A percentile compares a stretch with the other conserved stretches of the same genome.
These are phyloP conservation scores for Monosporascus sp. DNA, from an alignment of 2,329 filamentous ascomycete genomes.

Conservation along the genomic window DNA sequence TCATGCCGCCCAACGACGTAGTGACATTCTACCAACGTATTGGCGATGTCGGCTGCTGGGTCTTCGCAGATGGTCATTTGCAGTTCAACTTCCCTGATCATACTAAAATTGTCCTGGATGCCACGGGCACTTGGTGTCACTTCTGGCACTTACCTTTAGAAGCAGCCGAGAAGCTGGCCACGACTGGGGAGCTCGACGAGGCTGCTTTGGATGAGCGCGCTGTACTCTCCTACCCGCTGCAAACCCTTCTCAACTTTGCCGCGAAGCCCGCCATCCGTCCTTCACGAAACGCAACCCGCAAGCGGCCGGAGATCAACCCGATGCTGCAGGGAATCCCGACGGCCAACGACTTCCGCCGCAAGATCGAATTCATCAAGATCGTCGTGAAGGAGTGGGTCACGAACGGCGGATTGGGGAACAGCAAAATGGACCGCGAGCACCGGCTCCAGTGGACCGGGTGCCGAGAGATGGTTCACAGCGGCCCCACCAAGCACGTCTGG, in stretches of 20 bases:
- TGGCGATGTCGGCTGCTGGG: slow-evolving; percentile 76
- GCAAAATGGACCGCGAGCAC: slow-evolving; percentile 49
- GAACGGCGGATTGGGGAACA: slow-evolving; percentile 66
- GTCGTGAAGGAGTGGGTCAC: slow-evolving; percentile 66
- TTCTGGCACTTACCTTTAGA: slow-evolving; percentile 73
- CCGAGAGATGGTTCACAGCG: slow-evolving; percentile 49
- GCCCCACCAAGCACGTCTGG: slow-evolving; percentile 61
- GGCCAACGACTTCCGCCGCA: slow-evolving; percentile 67
- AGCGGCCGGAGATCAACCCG: slow-evolving; percentile 55
- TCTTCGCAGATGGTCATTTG: slow-evolving; percentile 73
- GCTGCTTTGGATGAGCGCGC: slow-evolving; percentile 67
- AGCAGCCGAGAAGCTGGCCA: slow-evolving; percentile 59
- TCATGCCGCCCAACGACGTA: slow-evolving; percentile 48
- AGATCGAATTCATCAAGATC: slow-evolving; percentile 66
- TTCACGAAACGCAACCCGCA: slow-evolving; percentile 41
- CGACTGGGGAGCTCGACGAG: slow-evolving; percentile 62
- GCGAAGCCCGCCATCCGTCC: slow-evolving; percentile 41
- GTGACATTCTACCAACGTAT: slow-evolving; percentile 79
- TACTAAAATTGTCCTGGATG: slow-evolving; percentile 75
- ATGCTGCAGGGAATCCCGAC: slow-evolving; percentile 60
- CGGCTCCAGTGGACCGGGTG: slow-evolving; percentile 55
- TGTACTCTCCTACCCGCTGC: slow-evolving; percentile 65
- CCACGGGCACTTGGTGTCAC: slow-evolving; percentile 69
- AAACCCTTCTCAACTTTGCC: slow-evolving; percentile 66
- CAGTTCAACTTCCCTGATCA: slow-evolving; percentile 89